Conservation (phyloP, 345 rosid genomes). For the Gossypium bickii region DNA sequence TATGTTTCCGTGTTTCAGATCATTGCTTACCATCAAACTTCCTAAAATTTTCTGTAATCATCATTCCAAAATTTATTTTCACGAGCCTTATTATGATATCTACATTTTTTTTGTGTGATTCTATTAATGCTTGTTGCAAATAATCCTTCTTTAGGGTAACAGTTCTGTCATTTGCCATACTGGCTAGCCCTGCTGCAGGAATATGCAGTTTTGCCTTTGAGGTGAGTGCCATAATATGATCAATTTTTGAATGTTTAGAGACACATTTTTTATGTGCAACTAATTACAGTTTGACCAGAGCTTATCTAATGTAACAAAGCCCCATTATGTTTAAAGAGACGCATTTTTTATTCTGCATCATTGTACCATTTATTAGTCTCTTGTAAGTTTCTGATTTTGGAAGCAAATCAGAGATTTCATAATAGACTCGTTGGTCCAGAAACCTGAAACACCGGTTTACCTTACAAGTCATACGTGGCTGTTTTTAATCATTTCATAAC, state of each 20-base stretch:
- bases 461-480: neutral
- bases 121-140: constrained; percentile 6
- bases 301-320: neutral
- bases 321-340: neutral
- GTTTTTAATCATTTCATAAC: neutral
- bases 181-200: constrained; percentile 75
- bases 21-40: constrained; percentile 1
- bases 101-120: neutral
- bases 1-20: neutral
- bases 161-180: constrained; percentile 67
- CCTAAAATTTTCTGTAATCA: neutral
- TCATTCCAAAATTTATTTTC: neutral
- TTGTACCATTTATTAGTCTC: neutral
- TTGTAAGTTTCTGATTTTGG: neutral
- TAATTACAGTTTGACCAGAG: neutral
- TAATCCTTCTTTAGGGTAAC: constrained; percentile 50
- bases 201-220: constrained; percentile 62
- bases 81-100: neutral
- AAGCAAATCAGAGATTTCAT: constrained; percentile 2
- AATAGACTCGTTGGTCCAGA: neutral
- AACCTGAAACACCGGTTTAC: neutral
- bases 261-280: neutral
- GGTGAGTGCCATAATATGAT: constrained; percentile 35
- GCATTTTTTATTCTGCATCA: neutral
- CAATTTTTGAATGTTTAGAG: neutral